These are phyloP conservation scores for Brassica rapa DNA, from an alignment of 345 rosid genomes.

Conservation along the genomic window DNA sequence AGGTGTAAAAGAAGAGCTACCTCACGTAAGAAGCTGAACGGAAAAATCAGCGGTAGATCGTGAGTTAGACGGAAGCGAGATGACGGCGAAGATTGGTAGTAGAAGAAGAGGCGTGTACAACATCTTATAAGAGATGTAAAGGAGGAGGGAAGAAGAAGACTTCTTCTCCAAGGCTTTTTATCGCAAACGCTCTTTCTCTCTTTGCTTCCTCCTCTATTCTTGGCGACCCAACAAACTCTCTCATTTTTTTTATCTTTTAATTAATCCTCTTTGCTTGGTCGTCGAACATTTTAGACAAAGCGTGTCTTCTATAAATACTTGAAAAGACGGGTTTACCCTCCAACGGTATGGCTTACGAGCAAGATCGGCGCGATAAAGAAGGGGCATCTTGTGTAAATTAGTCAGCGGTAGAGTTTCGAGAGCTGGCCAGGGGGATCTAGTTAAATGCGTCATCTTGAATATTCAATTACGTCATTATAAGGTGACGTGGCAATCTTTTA, in stretches of 20 bases:
- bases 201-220: conserved; percentile 31
- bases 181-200: conserved; percentile 40
- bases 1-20: conserved; percentile 17
- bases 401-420: conserved; percentile 22
- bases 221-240: conserved; percentile 26
- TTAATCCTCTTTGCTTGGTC: conserved; percentile 2
- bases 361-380: conserved; percentile 15
- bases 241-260: not conserved
- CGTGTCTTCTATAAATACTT: not conserved
- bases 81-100: conserved; percentile 16
- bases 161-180: conserved; percentile 47
- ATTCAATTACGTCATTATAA: conserved; percentile 32
- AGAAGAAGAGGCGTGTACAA: not conserved
- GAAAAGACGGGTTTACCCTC: conserved; percentile 26
- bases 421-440: conserved; percentile 17
- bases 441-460: conserved; percentile 31
- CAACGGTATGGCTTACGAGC: not conserved
- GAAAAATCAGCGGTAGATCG: conserved; percentile 12
- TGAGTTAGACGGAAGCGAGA: conserved; percentile 31
- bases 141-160: conserved; percentile 23
- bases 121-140: conserved; percentile 11
- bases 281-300: conserved; percentile 11
- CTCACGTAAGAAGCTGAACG: conserved; percentile 24
- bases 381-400: conserved; percentile 23
- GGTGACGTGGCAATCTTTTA: conserved; percentile 29